Conservation (phyloP, 1,284 basidiomycete species). For the Cutaneotrichosporon daszewskae region DNA sequence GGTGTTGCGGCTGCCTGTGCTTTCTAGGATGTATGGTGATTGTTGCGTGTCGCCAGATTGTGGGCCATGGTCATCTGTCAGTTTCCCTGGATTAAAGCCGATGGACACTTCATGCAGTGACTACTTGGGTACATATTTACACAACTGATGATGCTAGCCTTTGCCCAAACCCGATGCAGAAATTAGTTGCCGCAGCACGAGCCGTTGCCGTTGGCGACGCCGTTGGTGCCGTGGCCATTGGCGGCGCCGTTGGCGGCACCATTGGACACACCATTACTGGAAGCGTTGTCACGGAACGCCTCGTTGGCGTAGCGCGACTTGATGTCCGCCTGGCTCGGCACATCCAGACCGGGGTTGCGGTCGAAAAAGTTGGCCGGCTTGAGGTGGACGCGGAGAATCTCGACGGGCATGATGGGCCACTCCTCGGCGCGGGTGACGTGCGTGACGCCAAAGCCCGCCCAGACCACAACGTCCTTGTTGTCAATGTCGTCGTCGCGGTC, state of each 20-base stretch:
- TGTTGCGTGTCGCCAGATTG: too few relatives aligned
- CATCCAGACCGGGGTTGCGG: slow-evolving; percentile 34
- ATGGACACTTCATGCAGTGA: too few relatives aligned
- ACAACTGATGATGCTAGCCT: too few relatives aligned
- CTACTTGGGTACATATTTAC: too few relatives aligned
- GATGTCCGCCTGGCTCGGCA: slow-evolving; percentile 27
- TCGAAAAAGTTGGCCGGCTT: slow-evolving; percentile 72
- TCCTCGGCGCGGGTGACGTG: slow-evolving; percentile 34
- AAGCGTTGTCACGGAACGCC: too few relatives aligned
- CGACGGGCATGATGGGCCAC: slow-evolving; percentile 72
- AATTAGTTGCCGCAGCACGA: slow-evolving; percentile 1
- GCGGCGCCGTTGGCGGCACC: slow-evolving; percentile 8
- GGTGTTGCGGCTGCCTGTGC: not conserved
- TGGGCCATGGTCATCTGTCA: too few relatives aligned
- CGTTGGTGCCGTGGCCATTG: slow-evolving; percentile 1
- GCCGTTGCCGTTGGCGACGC: not conserved
- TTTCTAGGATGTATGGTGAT: too few relatives aligned
- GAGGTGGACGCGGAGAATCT: slow-evolving; percentile 65
- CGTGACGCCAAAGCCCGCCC: slow-evolving; percentile 36
- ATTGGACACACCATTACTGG: slow-evolving; percentile 5
- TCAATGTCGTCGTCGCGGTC: slow-evolving; percentile 49
- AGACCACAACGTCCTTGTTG: slow-evolving; percentile 69
- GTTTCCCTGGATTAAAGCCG: too few relatives aligned
- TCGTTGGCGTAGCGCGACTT: slow-evolving; percentile 36
- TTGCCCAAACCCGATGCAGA: too few relatives aligned